phyloP scores from a whole-genome alignment of 1,139 yeast species.

The Hansenula sp. region DNA sequence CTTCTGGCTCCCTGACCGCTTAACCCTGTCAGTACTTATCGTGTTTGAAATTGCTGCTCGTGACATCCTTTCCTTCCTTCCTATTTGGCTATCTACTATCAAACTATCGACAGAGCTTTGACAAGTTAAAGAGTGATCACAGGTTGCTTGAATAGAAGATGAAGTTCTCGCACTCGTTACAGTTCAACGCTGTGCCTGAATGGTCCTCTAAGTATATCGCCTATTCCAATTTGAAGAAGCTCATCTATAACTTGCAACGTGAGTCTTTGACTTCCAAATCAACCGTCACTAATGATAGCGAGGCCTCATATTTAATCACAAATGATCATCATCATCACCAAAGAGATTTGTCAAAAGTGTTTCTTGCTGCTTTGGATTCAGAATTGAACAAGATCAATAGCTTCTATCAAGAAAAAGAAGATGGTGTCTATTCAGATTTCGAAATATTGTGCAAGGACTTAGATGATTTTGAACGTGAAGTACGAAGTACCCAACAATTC shows the following conservation, averaged over 20 bases:
- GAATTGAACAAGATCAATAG: slow-evolving; percentile 59
- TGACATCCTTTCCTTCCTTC: too few relatives aligned
- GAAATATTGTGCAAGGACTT: slow-evolving; percentile 46
- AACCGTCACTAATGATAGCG: slow-evolving; percentile 14
- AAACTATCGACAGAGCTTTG: too few relatives aligned
- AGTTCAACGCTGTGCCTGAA: slow-evolving; percentile 76
- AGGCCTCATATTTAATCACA: slow-evolving; percentile 21
- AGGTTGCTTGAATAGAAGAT: slow-evolving; percentile 26
- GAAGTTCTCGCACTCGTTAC: slow-evolving; percentile 75
- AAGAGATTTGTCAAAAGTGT: slow-evolving; percentile 22
- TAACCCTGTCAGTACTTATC: too few relatives aligned
- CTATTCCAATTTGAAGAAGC: slow-evolving; percentile 65
- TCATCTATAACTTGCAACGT: slow-evolving; percentile 61
- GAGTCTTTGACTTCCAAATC: slow-evolving; percentile 38
- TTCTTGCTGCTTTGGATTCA: slow-evolving; percentile 24
- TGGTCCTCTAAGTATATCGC: slow-evolving; percentile 75
- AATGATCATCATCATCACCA: slow-evolving; percentile 12
- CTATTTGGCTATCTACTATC: neutral
- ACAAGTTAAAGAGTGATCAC: neutral
- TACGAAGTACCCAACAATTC: slow-evolving; percentile 7
- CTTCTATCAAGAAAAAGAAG: slow-evolving; percentile 55
- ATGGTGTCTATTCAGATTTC: slow-evolving; percentile 41
- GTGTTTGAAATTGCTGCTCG: too few relatives aligned
- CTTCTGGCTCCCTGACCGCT: too few relatives aligned
- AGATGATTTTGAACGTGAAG: slow-evolving; percentile 26